Conservation (phyloP, 257 asterid species). For the Solanum infundibuliforme region DNA sequence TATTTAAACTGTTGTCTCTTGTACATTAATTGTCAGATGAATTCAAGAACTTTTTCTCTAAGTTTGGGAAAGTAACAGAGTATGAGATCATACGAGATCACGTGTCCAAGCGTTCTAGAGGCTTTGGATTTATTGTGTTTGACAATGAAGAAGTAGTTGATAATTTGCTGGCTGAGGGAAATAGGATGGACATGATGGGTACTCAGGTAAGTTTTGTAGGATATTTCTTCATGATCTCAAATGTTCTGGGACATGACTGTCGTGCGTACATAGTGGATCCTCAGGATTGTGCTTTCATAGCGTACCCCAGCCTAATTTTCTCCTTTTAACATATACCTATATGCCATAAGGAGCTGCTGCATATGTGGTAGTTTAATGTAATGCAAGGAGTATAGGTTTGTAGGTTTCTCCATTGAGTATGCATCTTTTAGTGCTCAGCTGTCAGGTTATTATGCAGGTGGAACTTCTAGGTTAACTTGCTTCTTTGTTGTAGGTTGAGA, state of each 20-base stretch:
- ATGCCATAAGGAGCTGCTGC: background rate
- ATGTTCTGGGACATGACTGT: slow-evolving; percentile 9
- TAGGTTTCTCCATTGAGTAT: slow-evolving; percentile 10
- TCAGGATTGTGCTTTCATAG: background rate
- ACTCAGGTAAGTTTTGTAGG: slow-evolving; percentile 50
- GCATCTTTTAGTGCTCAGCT: slow-evolving; percentile 25
- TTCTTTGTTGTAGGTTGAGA: slow-evolving; percentile 99
- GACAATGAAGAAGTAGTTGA: slow-evolving; percentile 85
- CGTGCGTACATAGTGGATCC: background rate
- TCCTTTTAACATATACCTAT: background rate
- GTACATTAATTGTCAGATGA: slow-evolving; percentile 35
- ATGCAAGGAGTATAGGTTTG: background rate
- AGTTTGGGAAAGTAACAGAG: slow-evolving; percentile 72
- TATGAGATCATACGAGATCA: slow-evolving; percentile 91
- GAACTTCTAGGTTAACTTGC: slow-evolving; percentile 81
- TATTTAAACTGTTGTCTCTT: background rate
- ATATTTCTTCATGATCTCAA: background rate
- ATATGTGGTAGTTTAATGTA: background rate
- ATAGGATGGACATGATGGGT: slow-evolving; percentile 92
- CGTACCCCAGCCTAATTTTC: background rate
- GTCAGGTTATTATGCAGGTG: slow-evolving; percentile 27
- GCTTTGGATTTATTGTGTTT: slow-evolving; percentile 87
- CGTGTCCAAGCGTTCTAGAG: slow-evolving; percentile 80
- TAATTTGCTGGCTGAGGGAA: slow-evolving; percentile 58
- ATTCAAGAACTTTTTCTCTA: slow-evolving; percentile 71